Evolutionary conservation across 2,329 filamentous ascomycete species (phyloP).

Genomic region (Ceratocystis cacaofunesta): DNA sequence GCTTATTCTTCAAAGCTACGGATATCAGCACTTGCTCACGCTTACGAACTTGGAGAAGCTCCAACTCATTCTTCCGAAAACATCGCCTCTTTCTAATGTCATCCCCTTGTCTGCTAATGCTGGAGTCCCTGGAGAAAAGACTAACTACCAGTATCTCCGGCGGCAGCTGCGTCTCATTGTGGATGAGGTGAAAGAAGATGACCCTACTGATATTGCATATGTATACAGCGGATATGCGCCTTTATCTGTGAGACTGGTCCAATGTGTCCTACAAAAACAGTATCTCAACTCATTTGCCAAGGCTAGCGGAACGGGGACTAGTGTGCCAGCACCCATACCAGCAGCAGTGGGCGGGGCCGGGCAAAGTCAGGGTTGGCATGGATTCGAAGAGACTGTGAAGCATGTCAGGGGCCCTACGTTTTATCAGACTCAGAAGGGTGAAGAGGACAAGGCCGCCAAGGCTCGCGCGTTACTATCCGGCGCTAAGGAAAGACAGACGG

Average conservation of each 20-base stretch:
- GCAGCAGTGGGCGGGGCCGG: conserved; percentile 34
- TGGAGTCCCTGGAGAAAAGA: conserved; percentile 50
- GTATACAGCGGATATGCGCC: conserved; percentile 96
- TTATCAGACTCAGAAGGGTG: conserved; percentile 79
- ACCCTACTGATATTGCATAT: conserved; percentile 91
- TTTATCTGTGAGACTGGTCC: conserved; percentile 76
- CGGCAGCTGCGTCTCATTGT: conserved; percentile 80
- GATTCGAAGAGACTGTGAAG: conserved; percentile 84
- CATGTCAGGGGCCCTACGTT: conserved; percentile 80
- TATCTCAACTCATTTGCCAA: conserved; percentile 58
- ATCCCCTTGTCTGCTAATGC: conserved; percentile 54
- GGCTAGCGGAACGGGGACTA: conserved; percentile 33
- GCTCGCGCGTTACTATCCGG: conserved; percentile 71
- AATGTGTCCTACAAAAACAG: conserved; percentile 84
- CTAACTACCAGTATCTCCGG: conserved; percentile 79
- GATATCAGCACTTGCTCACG: conserved; percentile 86
- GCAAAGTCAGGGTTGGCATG: conserved; percentile 64
- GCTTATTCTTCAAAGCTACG: conserved; percentile 80
- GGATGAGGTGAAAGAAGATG: conserved; percentile 89
- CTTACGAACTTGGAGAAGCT: conserved; percentile 79
- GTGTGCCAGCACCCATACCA: conserved; percentile 22
- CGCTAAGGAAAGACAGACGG: conserved; percentile 59
- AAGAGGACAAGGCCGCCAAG: conserved; percentile 83
- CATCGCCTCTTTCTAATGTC: conserved; percentile 64
- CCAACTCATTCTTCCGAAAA: conserved; percentile 64